Conservation (phyloP, 2,329 filamentous ascomycete species). For the Ophiosphaerella narmari region DNA sequence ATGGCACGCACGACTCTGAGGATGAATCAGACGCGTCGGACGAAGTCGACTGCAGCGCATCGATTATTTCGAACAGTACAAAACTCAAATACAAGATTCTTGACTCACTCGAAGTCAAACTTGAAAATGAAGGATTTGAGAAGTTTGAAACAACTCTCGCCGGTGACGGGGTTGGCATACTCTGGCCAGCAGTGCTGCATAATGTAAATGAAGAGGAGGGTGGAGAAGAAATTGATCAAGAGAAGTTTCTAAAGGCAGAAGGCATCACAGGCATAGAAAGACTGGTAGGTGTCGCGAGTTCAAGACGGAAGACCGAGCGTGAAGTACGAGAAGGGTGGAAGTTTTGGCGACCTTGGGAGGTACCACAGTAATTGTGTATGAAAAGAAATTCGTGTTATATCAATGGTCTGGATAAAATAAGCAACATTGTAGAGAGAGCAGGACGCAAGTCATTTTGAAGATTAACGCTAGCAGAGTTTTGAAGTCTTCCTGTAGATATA, state of each 20-base stretch:
- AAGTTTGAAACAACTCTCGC: conserved; percentile 89
- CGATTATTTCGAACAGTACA: conserved; percentile 37
- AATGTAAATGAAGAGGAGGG: conserved; percentile 82
- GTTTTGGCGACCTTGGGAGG: conserved; percentile 47
- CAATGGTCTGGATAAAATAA: too few species aligned
- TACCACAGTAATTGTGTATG: conserved; percentile 6
- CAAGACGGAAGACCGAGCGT: conserved; percentile 27
- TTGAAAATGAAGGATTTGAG: conserved; percentile 67
- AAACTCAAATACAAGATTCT: conserved; percentile 52
- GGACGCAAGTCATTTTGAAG: conserved; percentile 4
- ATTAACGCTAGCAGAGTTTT: neutral
- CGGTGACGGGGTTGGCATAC: conserved; percentile 89
- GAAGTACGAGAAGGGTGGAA: conserved; percentile 48
- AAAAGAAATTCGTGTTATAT: too few species aligned
- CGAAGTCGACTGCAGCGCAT: conserved; percentile 32
- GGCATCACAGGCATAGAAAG: conserved; percentile 84
- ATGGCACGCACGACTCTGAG: conserved; percentile 23
- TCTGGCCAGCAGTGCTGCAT: conserved; percentile 89
- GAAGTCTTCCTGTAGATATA: neutral
- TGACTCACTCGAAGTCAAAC: conserved; percentile 64
- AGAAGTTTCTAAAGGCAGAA: conserved; percentile 82
- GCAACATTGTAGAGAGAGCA: neutral
- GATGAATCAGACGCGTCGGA: conserved; percentile 32
- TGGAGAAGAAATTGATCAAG: conserved; percentile 90
- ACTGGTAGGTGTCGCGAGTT: conserved; percentile 72